Conservation (phyloP, 2,329 filamentous ascomycete species). For the Penicillium sp. region DNA sequence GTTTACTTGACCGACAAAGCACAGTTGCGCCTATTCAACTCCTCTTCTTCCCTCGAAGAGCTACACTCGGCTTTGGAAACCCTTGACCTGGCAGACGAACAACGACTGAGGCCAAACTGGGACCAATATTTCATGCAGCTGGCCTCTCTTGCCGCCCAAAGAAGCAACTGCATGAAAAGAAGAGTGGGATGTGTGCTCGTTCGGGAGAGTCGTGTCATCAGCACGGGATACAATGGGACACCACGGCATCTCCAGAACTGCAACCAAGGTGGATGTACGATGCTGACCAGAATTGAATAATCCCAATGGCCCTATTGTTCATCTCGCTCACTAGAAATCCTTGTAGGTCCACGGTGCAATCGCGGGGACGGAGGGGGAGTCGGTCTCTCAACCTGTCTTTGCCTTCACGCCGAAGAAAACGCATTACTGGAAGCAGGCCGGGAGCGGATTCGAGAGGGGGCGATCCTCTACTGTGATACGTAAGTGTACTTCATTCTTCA, state of each 20-base stretch:
- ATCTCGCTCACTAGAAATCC: slow-evolving; percentile 9
- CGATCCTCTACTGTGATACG: slow-evolving; percentile 89
- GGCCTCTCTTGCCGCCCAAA: slow-evolving; percentile 84
- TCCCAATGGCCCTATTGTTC: background rate
- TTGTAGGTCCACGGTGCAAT: slow-evolving; percentile 70
- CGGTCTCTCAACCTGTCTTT: slow-evolving; percentile 81
- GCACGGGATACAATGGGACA: slow-evolving; percentile 98
- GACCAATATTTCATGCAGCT: slow-evolving; percentile 98
- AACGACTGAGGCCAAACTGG: slow-evolving; percentile 85
- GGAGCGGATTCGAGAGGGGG: slow-evolving; percentile 79
- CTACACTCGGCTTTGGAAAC: slow-evolving; percentile 71
- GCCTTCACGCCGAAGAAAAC: slow-evolving; percentile 98
- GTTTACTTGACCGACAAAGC: slow-evolving; percentile 78
- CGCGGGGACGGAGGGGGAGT: slow-evolving; percentile 67
- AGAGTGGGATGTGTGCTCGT: slow-evolving; percentile 94
- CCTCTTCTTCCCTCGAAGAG: slow-evolving; percentile 67
- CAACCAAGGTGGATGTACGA: slow-evolving; percentile 79
- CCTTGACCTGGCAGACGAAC: slow-evolving; percentile 73
- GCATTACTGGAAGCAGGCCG: slow-evolving; percentile 90
- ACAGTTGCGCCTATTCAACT: slow-evolving; percentile 83
- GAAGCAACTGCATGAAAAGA: slow-evolving; percentile 97
- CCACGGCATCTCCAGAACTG: slow-evolving; percentile 86
- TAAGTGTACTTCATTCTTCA: slow-evolving; percentile 28
- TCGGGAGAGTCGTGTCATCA: slow-evolving; percentile 79
- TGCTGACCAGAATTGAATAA: background rate